phyloP scores from a whole-genome alignment of 2,329 filamentous ascomycete genomes.

The Nemania sp. region DNA sequence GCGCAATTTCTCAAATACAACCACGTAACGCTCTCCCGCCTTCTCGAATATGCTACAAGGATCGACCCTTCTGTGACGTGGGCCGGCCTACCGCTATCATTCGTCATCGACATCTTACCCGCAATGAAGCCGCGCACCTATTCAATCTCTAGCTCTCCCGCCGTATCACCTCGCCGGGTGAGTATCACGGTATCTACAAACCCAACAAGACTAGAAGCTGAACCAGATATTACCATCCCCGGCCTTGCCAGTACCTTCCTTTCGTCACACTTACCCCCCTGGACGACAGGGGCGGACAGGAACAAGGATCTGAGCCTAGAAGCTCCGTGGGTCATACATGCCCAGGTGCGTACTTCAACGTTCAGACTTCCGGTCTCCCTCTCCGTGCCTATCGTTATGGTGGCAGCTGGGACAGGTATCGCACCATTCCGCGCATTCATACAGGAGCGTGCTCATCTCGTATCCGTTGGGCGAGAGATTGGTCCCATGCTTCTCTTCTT shows the following conservation, averaged over 20 bases:
- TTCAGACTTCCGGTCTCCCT: neutral
- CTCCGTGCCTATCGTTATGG: neutral
- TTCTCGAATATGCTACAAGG: neutral
- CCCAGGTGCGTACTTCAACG: neutral
- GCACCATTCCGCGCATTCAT: conserved; percentile 10
- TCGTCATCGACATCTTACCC: conserved; percentile 14
- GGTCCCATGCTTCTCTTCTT: conserved; percentile 12
- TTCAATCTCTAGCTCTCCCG: conserved; percentile 12
- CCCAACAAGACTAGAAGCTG: neutral
- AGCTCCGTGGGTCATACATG: neutral
- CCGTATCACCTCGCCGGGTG: conserved; percentile 7
- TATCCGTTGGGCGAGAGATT: neutral
- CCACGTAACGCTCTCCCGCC: conserved; percentile 2
- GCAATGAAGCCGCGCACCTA: conserved; percentile 19
- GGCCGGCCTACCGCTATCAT: conserved; percentile 3
- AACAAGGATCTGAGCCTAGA: neutral
- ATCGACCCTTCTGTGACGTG: neutral
- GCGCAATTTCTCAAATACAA: neutral
- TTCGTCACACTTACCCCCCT: neutral
- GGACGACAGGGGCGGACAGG: neutral
- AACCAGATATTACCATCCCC: neutral
- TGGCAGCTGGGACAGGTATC: conserved; percentile 14
- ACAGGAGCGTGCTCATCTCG: conserved; percentile 2
- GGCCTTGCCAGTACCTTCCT: conserved; percentile 6
- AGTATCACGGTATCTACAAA: conserved; percentile 13